Percentiles rank a stretch among this genome's conserved stretches.
phyloP scores from a whole-genome alignment of 2,329 filamentous ascomycete genomes.

The Neobulgaria alba region DNA sequence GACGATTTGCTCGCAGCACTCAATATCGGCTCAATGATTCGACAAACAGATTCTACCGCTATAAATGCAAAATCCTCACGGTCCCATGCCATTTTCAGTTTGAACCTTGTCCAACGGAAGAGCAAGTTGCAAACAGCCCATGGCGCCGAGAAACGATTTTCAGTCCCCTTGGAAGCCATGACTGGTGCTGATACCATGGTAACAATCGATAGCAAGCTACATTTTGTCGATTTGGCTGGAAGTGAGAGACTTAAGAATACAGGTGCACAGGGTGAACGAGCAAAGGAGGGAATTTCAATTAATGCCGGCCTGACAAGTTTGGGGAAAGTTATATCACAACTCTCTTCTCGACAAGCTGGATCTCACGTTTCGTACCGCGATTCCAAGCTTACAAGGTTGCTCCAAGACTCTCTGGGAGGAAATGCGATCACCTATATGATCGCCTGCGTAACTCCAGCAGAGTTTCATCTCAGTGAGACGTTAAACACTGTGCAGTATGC shows the following conservation, averaged over 20 bases:
- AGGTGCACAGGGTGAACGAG: constrained; percentile 85
- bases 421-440: constrained; percentile 99
- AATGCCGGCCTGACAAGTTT: constrained; percentile 91
- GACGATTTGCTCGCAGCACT: constrained; percentile 85
- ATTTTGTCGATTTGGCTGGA: constrained; percentile 95
- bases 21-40: constrained; percentile 86
- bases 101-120: constrained; percentile 87
- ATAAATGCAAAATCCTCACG: constrained; percentile 97
- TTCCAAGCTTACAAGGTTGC: constrained; percentile 87
- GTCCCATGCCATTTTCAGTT: constrained; percentile 92
- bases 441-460: constrained; percentile 91
- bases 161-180: constrained; percentile 75
- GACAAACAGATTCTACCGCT: constrained; percentile 92
- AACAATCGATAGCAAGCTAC: constrained; percentile 94
- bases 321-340: constrained; percentile 95
- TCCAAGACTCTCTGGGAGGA: constrained; percentile 93
- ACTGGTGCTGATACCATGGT: constrained; percentile 60
- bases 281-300: constrained; percentile 95
- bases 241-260: constrained; percentile 97
- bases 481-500: constrained; percentile 97
- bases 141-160: constrained; percentile 72
- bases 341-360: constrained; percentile 80
- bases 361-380: constrained; percentile 96
- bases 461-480: constrained; percentile 96
- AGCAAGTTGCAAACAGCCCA: constrained; percentile 43